A percentile compares a stretch with the other conserved stretches of the same genome.
Conservation (phyloP, 2,329 filamentous ascomycete genomes). For the Seiridium cupressi region DNA sequence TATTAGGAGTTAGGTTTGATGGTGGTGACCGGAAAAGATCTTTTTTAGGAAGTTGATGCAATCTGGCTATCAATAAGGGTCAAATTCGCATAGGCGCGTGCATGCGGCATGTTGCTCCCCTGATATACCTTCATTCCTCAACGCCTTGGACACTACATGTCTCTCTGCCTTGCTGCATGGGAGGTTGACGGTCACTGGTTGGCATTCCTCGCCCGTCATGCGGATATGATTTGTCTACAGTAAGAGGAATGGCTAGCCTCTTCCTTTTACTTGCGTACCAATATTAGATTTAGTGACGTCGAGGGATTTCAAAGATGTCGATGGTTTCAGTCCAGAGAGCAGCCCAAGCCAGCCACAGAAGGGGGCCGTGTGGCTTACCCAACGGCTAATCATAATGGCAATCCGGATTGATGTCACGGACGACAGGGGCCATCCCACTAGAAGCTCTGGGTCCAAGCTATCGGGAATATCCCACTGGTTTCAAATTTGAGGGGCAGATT, state of each 20-base stretch:
- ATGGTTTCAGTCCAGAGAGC: too few species aligned
- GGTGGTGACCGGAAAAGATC: neutral
- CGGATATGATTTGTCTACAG: too few species aligned
- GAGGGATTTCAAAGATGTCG: neutral
- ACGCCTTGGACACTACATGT: too few species aligned
- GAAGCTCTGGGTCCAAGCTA: neutral
- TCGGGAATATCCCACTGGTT: conserved; percentile 2
- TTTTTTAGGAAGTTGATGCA: neutral
- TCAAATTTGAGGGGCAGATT: conserved; percentile 4
- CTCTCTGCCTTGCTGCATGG: too few species aligned
- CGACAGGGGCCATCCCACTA: neutral
- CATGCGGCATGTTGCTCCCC: too few species aligned
- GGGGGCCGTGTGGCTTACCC: neutral
- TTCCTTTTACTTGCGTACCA: neutral
- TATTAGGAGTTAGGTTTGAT: neutral
- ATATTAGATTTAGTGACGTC: neutral
- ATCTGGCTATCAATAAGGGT: too few species aligned
- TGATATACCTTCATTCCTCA: too few species aligned
- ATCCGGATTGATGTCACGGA: conserved; percentile 2
- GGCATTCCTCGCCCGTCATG: too few species aligned
- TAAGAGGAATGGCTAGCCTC: too few species aligned
- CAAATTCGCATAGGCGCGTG: too few species aligned
- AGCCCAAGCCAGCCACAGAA: neutral
- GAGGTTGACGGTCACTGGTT: too few species aligned
- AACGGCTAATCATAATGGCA: neutral